Conservation (phyloP, 306 rosid genomes). For the Canavalia gladiata region DNA sequence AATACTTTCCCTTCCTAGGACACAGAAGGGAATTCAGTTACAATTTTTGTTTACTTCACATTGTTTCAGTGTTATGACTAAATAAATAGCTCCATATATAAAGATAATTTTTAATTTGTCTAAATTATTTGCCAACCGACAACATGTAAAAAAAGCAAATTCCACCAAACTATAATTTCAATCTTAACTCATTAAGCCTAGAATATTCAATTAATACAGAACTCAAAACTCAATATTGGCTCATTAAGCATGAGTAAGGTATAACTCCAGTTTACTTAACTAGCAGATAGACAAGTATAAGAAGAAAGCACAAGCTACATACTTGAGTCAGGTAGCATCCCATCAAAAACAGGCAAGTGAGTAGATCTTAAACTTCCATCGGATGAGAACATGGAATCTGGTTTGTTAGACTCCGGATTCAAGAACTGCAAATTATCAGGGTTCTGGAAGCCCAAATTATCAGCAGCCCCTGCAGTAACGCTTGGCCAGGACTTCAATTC, state of each 20-base stretch:
- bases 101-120: not conserved
- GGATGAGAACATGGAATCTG: slow-evolving; percentile 63
- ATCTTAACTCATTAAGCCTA: not conserved
- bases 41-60: not conserved
- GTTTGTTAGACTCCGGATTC: slow-evolving; percentile 63
- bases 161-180: not conserved
- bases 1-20: not conserved
- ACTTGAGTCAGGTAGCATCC: slow-evolving; percentile 69
- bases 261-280: not conserved
- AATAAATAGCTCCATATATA: not conserved
- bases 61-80: not conserved
- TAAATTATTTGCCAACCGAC: not conserved
- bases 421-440: slow-evolving; percentile 74
- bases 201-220: slow-evolving; percentile 19
- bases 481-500: slow-evolving; percentile 62
- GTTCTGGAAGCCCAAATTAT: slow-evolving; percentile 70
- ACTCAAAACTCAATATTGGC: slow-evolving; percentile 3
- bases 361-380: slow-evolving; percentile 61
- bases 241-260: not conserved
- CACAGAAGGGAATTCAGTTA: not conserved
- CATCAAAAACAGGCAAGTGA: slow-evolving; percentile 73
- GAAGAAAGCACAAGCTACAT: slow-evolving; percentile 43
- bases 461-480: slow-evolving; percentile 51
- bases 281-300: not conserved
- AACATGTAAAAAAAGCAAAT: not conserved